Evolutionary conservation across 2,329 filamentous ascomycete species (phyloP), one percentile per base, ranked within the genome.

Genomic region (Diplodia corticola): DNA sequence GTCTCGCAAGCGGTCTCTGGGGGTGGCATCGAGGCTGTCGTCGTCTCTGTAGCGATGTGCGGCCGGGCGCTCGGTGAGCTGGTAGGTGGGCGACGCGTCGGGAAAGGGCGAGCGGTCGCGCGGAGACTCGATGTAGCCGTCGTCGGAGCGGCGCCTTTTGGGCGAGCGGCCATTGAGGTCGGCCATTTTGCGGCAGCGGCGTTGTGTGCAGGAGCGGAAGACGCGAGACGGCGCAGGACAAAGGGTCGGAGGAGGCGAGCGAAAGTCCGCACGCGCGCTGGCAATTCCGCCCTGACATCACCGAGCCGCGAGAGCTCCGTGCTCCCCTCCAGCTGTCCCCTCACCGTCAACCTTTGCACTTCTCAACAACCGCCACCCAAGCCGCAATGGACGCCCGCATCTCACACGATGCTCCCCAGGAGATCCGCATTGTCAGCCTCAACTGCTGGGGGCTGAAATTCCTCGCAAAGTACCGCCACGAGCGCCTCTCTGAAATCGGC

Each of bases 361-460:
- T 55, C 49, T 7, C 49, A 54, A 51, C 30, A 5, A 26, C 17
- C 48, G 26, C 12, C 48, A 15, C 48, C 15, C 20, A 13, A 20
- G 20, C 53, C 40, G 30, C 44, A 60, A 59, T 65, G 64, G 33
- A 46, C 54, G 30, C 30, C 44, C 44, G 20, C 22, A 13, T 28
- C 33, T 44, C 44, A 5, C 12, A 44, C 30, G 49, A 63, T 12
- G 6, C 71, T 76, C 74, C 70, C 86, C 6, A 77, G 85, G 20
- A 80, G 80, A 84, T 98, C 75, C 89, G 91, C 74, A 84, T 98
- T 71, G 81, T 97, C 70, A 95, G 92, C 4, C 87, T 97, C 77
- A 99, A 99, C 80, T 97, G 93, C 86, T 98, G 95, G 94, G 95
- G 95, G 61, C 88, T 98, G 68, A 94, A 96, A 74, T 92, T 88